Evolutionary conservation across 257 asterid species (phyloP), one percentile per base, ranked within the genome.

Genomic region (Asclepias syriaca): DNA sequence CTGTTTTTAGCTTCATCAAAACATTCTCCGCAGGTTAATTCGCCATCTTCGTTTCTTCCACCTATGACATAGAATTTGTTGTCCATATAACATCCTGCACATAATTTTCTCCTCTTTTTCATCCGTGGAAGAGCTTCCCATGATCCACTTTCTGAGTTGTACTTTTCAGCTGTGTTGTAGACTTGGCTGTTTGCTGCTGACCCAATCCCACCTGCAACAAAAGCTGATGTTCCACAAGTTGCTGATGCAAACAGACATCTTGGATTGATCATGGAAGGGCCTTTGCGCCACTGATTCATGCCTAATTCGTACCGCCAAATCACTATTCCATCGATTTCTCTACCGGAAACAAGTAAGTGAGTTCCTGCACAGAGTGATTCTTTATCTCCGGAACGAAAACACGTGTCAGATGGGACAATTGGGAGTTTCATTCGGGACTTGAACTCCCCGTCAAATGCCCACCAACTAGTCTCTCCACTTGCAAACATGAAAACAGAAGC

Each of bases 241-340:
- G 97, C 90, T 0, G 97, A 88, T 1, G 96, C 97, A 45, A 90
- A 90, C 65, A 90, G 72, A 84, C 96, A 90, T 68, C 97, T 75
- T 0, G 96, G 97, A 73, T 68, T 75, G 57, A 84, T 82, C 97
- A 90, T 90, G 4, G 83, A 74, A 2, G 96, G 93, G 6, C 93
- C 97, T 74, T 77, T 88, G 77, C 43, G 72, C 97, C 97, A 90
- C 69, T 63, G 27, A 75, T 88, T 85, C 50, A n/a, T 54, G 19
- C 86, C 88, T 75, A 87, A 58, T 45, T 90, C 92, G 7, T 83
- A 90, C 74, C 97, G 83, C 89, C 91, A 90, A 4, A 87, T 64
- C 15, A 88, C 96, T 4, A 84, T 86, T 1, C 96, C 94, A 8
- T 83, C 85, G 2, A 90, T 81, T 79, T 90, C 97, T 77, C 76